These are phyloP conservation scores for Xylariales sp. DNA, from an alignment of 2,329 filamentous ascomycete species.

Conservation along the genomic window DNA sequence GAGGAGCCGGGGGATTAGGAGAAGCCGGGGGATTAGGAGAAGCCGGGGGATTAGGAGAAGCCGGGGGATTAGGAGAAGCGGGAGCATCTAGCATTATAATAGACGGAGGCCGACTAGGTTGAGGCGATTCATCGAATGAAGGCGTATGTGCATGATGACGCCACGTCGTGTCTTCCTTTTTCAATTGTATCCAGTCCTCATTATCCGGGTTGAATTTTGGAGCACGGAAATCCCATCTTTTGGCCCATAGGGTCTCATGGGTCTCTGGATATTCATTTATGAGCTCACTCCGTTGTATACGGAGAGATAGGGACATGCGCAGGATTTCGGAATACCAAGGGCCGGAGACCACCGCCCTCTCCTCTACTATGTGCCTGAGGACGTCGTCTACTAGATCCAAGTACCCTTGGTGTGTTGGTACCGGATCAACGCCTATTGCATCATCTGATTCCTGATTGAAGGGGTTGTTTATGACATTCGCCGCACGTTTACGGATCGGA, in stretches of 20 bases:
- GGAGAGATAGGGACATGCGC: background rate
- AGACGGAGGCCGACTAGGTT: background rate
- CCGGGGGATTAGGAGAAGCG: no score
- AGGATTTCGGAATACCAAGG: slow-evolving; percentile 12
- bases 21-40: no score
- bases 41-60: no score
- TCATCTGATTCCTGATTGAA: background rate
- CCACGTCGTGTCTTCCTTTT: background rate
- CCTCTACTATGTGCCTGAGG: background rate
- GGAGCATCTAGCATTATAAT: no score
- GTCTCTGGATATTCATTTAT: background rate
- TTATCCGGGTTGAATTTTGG: slow-evolving; percentile 1
- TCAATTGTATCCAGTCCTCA: background rate
- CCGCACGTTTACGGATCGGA: background rate
- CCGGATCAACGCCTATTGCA: background rate
- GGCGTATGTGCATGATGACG: background rate
- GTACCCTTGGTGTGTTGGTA: background rate
- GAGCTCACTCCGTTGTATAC: background rate
- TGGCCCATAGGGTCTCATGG: background rate
- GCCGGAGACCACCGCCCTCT: background rate
- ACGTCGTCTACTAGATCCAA: background rate
- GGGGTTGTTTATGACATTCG: background rate
- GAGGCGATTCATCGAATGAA: background rate
- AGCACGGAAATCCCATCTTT: background rate
- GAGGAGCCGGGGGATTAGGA: no score